Evolutionary conservation across 345 rosid genomes (phyloP), one percentile per base, ranked within the genome.

Genomic region (Trapa bicornis): DNA sequence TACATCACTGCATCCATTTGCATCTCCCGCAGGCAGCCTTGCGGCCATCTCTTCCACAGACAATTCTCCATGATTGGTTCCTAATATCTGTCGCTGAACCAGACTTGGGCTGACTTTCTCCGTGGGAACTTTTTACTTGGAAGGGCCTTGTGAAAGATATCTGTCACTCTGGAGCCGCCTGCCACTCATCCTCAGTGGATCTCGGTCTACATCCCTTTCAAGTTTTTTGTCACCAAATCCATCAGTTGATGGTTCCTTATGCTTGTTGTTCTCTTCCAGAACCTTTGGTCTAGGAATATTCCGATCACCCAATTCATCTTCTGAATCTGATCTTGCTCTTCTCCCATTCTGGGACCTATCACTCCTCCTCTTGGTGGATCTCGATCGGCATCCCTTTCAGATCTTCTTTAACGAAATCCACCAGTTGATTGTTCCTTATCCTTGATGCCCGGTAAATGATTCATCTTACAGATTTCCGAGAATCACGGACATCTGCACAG

Each of bases 1-100:
- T 94, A 96, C 76, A 91, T 73, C 81, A 87, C 91, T 47, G 96
- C 99, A 78, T 91, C 86, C 71, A 48, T 73, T 78, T 85, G 96
- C 99, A 94, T 91, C 81, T 85, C 86, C 68, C 66, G 73, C 62
- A 94, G 75, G 73, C 62, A 94, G 75, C 77, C 78, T 89, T 56
- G 93, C 92, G 68, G 89, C 91, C 77, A 89, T 82, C 73, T 94
- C 96, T 73, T 87, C 93, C 78, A 86, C 96, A 41, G 97, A 76
- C 58, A 94, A 79, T 70, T 94, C 74, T 80, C 7, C 79, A 35
- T 1, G 37, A 66, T 73, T 78, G 82, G 58, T 56, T 69, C 48
- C 53, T 15, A 63, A 32, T 70, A 66, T 68, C 68, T 54, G 50
- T 35, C 43, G 52, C 65, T 35, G 75, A 50, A 62, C 69, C 47